Evolutionary conservation across 2,329 filamentous ascomycete species (phyloP).

Genomic region (Pyricularia pennisetigena): DNA sequence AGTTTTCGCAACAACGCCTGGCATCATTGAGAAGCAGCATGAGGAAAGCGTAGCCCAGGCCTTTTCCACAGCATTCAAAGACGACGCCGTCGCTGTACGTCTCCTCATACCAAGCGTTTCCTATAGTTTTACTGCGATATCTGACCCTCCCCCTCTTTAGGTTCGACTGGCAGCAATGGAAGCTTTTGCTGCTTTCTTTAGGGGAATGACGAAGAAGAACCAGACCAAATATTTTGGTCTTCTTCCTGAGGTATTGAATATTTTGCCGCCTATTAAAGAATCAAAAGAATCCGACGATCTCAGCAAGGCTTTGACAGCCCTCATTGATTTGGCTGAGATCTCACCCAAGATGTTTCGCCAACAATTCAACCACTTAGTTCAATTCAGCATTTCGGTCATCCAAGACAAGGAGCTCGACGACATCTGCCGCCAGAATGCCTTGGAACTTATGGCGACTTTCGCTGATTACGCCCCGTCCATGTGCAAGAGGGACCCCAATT

Average conservation of each 20-base stretch:
- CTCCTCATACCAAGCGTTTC: neutral
- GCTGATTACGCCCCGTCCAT: conserved; percentile 89
- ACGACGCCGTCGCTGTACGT: conserved; percentile 68
- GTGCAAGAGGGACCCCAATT: conserved; percentile 89
- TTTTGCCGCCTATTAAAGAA: conserved; percentile 89
- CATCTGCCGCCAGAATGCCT: conserved; percentile 82
- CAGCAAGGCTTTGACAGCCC: conserved; percentile 76
- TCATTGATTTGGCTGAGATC: conserved; percentile 92
- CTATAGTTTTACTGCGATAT: neutral
- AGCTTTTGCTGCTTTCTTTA: conserved; percentile 93
- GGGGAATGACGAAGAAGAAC: conserved; percentile 75
- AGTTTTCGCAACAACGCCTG: conserved; percentile 89
- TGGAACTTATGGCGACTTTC: conserved; percentile 97
- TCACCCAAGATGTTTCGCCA: conserved; percentile 95
- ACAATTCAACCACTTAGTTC: conserved; percentile 85
- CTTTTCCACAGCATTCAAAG: conserved; percentile 87
- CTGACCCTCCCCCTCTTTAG: conserved; percentile 25
- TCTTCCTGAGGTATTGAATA: conserved; percentile 86
- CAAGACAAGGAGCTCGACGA: conserved; percentile 93
- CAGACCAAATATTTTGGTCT: conserved; percentile 82
- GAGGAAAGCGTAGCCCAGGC: conserved; percentile 82
- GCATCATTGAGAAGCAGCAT: conserved; percentile 92
- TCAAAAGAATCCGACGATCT: conserved; percentile 83
- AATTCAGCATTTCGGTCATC: conserved; percentile 87
- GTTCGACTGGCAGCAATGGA: conserved; percentile 93